These are phyloP conservation scores for Schizochytrium sp. DNA, from an alignment of 108 stramenopile genomes.

Conservation along the genomic window DNA sequence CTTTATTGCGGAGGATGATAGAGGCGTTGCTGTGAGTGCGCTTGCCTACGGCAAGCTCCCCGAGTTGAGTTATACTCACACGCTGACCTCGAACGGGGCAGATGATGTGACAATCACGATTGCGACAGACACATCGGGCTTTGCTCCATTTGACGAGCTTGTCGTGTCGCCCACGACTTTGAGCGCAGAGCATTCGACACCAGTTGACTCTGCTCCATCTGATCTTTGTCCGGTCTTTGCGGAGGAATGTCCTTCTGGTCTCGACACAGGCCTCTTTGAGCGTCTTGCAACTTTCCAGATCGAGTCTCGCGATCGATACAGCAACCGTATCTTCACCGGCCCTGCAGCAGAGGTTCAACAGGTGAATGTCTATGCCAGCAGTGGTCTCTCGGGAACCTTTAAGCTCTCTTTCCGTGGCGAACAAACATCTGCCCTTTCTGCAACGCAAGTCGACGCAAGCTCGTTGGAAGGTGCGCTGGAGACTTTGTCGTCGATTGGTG, in stretches of 20 bases:
- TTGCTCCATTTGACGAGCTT: background rate
- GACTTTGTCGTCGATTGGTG: background rate
- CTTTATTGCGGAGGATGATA: background rate
- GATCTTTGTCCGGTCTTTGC: background rate
- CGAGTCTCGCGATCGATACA: background rate
- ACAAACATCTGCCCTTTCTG: background rate
- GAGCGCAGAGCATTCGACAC: background rate
- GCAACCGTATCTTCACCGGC: background rate
- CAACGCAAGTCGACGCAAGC: background rate
- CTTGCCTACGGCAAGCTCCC: background rate
- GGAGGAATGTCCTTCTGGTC: background rate
- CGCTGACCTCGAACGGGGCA: background rate
- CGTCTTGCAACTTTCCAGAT: background rate
- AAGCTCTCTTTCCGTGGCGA: background rate
- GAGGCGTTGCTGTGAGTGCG: background rate
- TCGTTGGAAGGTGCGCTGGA: background rate
- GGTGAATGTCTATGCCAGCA: background rate
- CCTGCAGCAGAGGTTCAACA: background rate
- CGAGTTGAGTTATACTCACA: background rate
- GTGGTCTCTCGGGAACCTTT: background rate
- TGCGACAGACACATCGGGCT: background rate
- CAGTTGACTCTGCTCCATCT: background rate
- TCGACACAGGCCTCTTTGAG: background rate
- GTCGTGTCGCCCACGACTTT: background rate
- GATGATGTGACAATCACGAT: background rate